A percentile compares a stretch with the other conserved stretches of the same genome.
Evolutionary conservation across 225 moss, liverwort and hornwort genomes (phyloP).

Genomic region (Neckera pumila): DNA sequence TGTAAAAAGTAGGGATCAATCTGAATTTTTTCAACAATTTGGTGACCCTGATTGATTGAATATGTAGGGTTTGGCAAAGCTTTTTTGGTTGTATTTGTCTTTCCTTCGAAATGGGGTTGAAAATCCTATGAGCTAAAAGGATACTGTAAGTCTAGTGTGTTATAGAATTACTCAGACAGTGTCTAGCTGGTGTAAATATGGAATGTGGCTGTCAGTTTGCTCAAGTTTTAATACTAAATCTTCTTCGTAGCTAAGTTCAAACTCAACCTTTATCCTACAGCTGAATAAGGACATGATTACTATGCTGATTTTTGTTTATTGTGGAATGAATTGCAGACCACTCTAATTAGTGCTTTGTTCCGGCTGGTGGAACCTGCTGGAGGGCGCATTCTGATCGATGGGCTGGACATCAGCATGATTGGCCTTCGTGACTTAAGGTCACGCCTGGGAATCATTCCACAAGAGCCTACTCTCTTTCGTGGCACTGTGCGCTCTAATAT

Average conservation of each 20-base stretch:
- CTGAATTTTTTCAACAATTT: neutral
- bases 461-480: slow-evolving; percentile 79
- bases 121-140: neutral
- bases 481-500: slow-evolving; percentile 70
- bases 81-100: neutral
- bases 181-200: neutral
- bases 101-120: too few species aligned
- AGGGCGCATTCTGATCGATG: slow-evolving; percentile 58
- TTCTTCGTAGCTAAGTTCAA: neutral
- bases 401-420: slow-evolving; percentile 49
- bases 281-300: neutral
- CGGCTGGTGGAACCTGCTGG: slow-evolving; percentile 63
- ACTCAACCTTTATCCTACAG: neutral
- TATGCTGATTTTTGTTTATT: neutral
- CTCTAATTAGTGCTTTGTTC: slow-evolving; percentile 62
- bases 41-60: neutral
- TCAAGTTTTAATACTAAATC: neutral
- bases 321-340: slow-evolving; percentile 19
- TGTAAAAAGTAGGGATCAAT: too few species aligned
- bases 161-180: neutral
- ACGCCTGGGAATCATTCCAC: slow-evolving; percentile 68
- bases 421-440: slow-evolving; percentile 70
- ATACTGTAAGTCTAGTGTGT: neutral
- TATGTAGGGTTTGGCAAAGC: neutral
- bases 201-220: neutral